A percentile compares a stretch with the other conserved stretches of the same genome.
Conservation (phyloP, 2,329 filamentous ascomycete species). For the Pseudopyricularia javanii region DNA sequence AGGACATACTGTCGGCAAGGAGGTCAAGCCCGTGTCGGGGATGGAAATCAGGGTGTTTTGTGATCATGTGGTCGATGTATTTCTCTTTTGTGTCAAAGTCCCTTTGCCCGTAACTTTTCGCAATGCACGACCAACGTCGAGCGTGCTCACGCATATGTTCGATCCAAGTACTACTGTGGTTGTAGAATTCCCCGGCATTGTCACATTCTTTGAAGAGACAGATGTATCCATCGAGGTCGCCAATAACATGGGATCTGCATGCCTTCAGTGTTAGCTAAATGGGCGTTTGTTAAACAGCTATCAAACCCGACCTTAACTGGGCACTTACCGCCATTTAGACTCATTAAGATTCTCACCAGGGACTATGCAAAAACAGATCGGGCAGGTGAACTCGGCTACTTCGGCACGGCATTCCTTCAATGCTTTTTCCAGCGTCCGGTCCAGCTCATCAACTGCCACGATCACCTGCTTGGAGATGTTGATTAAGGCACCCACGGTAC, state of each 20-base stretch:
- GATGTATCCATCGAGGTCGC: background rate
- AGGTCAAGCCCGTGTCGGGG: background rate
- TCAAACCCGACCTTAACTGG: background rate
- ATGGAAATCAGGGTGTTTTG: background rate
- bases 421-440: background rate
- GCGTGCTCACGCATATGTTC: background rate
- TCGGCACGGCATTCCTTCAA: background rate
- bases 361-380: background rate
- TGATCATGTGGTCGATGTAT: background rate
- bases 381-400: background rate
- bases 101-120: background rate
- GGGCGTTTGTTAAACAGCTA: background rate
- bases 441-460: background rate
- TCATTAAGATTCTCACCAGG: background rate
- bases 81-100: background rate
- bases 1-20: background rate
- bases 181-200: background rate
- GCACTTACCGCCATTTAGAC: background rate
- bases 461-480: background rate
- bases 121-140: background rate
- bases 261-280: background rate
- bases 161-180: background rate
- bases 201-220: background rate
- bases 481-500: background rate
- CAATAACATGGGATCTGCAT: background rate